Evolutionary conservation across 176 grass and related monocot species (phyloP).

Genomic region (Phragmites australis): DNA sequence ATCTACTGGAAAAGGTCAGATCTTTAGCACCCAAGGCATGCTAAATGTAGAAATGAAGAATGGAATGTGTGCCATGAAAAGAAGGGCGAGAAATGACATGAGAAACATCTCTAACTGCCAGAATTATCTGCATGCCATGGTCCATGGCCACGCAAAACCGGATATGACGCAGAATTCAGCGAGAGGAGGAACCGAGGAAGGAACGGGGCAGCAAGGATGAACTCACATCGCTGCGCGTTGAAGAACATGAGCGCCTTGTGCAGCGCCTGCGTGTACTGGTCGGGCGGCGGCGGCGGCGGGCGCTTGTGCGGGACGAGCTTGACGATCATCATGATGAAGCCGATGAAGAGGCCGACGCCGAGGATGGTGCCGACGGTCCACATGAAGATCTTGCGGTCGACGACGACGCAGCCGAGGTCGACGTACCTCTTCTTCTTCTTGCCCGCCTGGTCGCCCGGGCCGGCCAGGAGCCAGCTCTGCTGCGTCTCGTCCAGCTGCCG

Average conservation of each 20-base stretch:
- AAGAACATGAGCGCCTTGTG: constrained; percentile 99
- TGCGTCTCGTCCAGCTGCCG: constrained; percentile 91
- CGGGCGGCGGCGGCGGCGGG: constrained; percentile 54
- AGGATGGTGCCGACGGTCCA: constrained; percentile 79
- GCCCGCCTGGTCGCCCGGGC: constrained; percentile 57
- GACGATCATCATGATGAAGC: constrained; percentile 84
- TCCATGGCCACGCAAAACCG: constrained; percentile 8
- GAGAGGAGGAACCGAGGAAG: neutral
- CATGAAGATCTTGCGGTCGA: constrained; percentile 89
- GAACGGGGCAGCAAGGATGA: neutral
- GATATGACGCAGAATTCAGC: constrained; percentile 41
- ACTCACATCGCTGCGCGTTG: constrained; percentile 93
- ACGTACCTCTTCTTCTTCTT: constrained; percentile 89
- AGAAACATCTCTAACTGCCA: neutral
- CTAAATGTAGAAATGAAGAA: constrained; percentile 39
- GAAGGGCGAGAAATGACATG: constrained; percentile 7
- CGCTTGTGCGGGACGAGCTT: constrained; percentile 80
- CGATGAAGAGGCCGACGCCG: constrained; percentile 73
- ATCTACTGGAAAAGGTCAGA: constrained; percentile 23
- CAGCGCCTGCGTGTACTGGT: constrained; percentile 77
- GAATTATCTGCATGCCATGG: constrained; percentile 26
- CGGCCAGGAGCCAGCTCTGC: constrained; percentile 88
- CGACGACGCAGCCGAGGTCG: constrained; percentile 77
- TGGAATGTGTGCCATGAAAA: constrained; percentile 13
- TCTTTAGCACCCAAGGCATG: constrained; percentile 15